Percentiles rank a stretch among this genome's conserved stretches.
Evolutionary conservation across 768 basidiomycete genomes (phyloP).

Genomic region (Melanogaster broomeanus): DNA sequence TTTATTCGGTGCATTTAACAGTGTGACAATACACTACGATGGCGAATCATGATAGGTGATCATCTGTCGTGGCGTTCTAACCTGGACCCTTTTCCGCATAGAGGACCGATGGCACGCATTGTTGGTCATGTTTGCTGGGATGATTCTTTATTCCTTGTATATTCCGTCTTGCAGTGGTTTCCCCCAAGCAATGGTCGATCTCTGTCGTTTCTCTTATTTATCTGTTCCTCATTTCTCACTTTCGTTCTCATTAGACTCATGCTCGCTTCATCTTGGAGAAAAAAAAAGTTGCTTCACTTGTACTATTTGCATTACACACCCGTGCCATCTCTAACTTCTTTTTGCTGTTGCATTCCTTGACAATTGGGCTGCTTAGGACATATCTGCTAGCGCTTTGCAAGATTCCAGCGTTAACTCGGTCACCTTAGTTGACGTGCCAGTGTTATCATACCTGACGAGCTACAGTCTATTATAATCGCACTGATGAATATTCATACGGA

Average conservation of each 20-base stretch:
- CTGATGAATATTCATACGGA: conserved; percentile 7
- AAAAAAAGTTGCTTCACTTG: conserved; percentile 28
- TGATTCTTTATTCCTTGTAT: conserved; percentile 2
- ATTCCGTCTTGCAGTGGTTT: conserved; percentile 5
- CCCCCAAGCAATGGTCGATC: conserved; percentile 10
- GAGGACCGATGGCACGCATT: background rate
- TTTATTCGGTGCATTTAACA: conserved; percentile 85
- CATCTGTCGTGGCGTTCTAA: background rate
- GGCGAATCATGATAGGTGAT: conserved; percentile 50
- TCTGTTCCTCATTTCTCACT: conserved; percentile 3
- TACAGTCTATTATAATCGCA: conserved; percentile 31
- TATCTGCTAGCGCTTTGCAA: conserved; percentile 15
- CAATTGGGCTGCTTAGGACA: conserved; percentile 21
- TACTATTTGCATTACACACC: conserved; percentile 35
- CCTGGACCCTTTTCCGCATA: background rate
- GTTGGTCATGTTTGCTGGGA: background rate
- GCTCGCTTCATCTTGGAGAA: conserved; percentile 22
- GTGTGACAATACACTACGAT: conserved; percentile 86
- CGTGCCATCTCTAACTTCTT: conserved; percentile 20
- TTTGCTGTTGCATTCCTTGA: conserved; percentile 16
- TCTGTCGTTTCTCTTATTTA: conserved; percentile 17
- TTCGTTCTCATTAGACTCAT: conserved; percentile 20
- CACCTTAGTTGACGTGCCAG: conserved; percentile 20
- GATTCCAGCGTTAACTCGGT: conserved; percentile 20
- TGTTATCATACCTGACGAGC: conserved; percentile 33